Base-by-base conservation (phyloP, 345 rosid genomes). In the Acer negundo region DNA sequence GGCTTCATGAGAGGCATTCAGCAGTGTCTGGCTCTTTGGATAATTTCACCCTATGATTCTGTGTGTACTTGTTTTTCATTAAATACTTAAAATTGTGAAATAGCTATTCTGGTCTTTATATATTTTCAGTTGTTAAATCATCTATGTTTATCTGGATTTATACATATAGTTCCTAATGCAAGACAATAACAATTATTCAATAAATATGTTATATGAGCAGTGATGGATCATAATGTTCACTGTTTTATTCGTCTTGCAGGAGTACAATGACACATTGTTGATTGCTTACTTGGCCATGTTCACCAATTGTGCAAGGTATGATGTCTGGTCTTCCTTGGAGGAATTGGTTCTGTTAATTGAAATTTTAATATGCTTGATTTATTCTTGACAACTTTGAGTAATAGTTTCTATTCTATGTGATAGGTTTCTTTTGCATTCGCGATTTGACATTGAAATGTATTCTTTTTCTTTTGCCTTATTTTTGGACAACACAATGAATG, bases 271-370 rank as follows among this genome's bases (percentile, higher is more conserved):
- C 75, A 94, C 95, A 7, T 79, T 96, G 80, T 85, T 96, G 88
- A 85, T 92, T 69, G 83, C 97, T 61, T 94, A 94, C 85, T 86
- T 94, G 80, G 97, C 98, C 69, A 92, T 92, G 97, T 80, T 96
- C 82, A 96, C 98, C 63, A 96, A 91, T 81, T 94, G 98, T 79
- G 83, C 98, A 79, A 93, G 99, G 98, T 93, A 87, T 70, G 73
- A 68, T 61, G 47, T 74, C 2, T 59, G 3, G 19, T 40, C 64
- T 8, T 68, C 46, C 24, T 47, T 77, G 28, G 31, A 3, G 3
- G 55, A 28, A 51, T 72, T 66, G 28, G 53, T 28, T 17, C 74
- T 65, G 42, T 19, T 38, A 22, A 4, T 55, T 74, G 61, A 47
- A 58, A 44, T 26, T 74, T 47, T 42, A 20, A 42, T 16, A 9